These are phyloP conservation scores for Cercophora scortea DNA, from an alignment of 495 filamentous ascomycete genomes.

Conservation along the genomic window DNA sequence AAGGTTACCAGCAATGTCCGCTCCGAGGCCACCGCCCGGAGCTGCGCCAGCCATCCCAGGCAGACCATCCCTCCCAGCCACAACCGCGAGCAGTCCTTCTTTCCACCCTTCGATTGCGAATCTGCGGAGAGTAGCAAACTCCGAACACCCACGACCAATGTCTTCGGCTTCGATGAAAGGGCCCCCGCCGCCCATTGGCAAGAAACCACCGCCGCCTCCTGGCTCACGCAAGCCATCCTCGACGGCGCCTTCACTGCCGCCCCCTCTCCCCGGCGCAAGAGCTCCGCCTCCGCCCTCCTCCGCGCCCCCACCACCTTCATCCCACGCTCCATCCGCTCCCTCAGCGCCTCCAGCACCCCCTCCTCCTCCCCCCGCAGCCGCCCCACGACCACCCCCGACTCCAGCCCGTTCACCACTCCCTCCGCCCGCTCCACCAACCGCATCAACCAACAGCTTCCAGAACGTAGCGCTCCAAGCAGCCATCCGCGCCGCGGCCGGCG, in stretches of 20 bases:
- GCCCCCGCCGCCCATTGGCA: slow-evolving; percentile 52
- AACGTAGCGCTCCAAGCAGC: slow-evolving; percentile 44
- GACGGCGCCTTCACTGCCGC: slow-evolving; percentile 36
- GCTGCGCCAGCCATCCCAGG: slow-evolving; percentile 55
- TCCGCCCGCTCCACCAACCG: slow-evolving; percentile 43
- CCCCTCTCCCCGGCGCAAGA: slow-evolving; percentile 39
- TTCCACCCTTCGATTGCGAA: slow-evolving; percentile 53
- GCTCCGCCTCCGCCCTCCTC: slow-evolving; percentile 46
- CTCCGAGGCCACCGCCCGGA: slow-evolving; percentile 54
- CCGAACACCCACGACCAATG: slow-evolving; percentile 43
- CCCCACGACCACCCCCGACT: slow-evolving; percentile 43
- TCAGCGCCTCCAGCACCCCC: slow-evolving; percentile 43
- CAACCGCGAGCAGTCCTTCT: slow-evolving; percentile 28
- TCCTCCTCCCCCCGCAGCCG: slow-evolving; percentile 40
- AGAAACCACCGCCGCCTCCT: slow-evolving; percentile 63
- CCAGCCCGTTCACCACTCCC: slow-evolving; percentile 46
- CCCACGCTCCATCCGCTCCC: slow-evolving; percentile 41
- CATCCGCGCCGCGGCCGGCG: slow-evolving; percentile 36
- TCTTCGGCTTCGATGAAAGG: slow-evolving; percentile 45
- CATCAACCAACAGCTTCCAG: slow-evolving; percentile 27
- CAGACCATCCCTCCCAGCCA: slow-evolving; percentile 25
- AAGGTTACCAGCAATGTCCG: slow-evolving; percentile 50
- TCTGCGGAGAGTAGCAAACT: slow-evolving; percentile 50
- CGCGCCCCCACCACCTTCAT: slow-evolving; percentile 39
- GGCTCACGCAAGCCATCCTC: slow-evolving; percentile 60